Conservation (phyloP, 805 yeast species). For the Priceomyces carsonii region DNA sequence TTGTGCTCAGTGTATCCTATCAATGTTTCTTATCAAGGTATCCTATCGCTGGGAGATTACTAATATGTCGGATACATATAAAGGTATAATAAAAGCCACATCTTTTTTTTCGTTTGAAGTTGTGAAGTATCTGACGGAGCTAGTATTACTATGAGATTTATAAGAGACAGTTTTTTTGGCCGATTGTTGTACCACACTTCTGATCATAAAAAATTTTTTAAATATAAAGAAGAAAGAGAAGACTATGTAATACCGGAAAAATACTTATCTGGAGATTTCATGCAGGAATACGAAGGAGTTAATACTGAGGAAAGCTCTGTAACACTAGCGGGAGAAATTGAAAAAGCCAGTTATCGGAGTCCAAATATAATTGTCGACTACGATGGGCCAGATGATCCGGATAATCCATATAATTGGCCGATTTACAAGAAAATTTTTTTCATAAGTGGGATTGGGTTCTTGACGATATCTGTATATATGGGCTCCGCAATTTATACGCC, state of each 20-base stretch:
- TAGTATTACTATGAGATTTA: no score
- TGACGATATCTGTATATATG: slow-evolving; percentile 51
- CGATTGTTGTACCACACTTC: slow-evolving; percentile 27
- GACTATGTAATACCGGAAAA: slow-evolving; percentile 24
- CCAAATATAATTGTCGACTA: slow-evolving; percentile 20
- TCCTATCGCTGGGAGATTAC: no score
- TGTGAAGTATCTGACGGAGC: no score
- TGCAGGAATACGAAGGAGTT: no score
- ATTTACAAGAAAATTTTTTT: slow-evolving; percentile 32
- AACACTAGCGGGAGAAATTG: no score
- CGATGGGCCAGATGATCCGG: slow-evolving; percentile 46
- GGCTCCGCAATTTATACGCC: slow-evolving; percentile 56
- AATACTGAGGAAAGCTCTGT: no score
- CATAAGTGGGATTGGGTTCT: slow-evolving; percentile 34
- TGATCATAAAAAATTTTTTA: slow-evolving; percentile 19
- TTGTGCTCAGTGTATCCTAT: no score
- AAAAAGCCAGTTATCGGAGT: no score
- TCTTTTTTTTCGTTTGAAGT: no score
- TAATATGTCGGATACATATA: no score
- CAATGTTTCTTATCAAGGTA: no score
- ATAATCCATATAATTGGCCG: slow-evolving; percentile 56
- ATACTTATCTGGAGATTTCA: slow-evolving; percentile 10
- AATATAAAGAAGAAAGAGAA: slow-evolving; percentile 18
- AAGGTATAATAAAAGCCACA: no score
- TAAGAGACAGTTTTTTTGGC: slow-evolving; percentile 34